Percentiles rank a stretch among this genome's conserved stretches.
Conservation (phyloP, 2,329 filamentous ascomycete species). For the Aureobasidium lini region DNA sequence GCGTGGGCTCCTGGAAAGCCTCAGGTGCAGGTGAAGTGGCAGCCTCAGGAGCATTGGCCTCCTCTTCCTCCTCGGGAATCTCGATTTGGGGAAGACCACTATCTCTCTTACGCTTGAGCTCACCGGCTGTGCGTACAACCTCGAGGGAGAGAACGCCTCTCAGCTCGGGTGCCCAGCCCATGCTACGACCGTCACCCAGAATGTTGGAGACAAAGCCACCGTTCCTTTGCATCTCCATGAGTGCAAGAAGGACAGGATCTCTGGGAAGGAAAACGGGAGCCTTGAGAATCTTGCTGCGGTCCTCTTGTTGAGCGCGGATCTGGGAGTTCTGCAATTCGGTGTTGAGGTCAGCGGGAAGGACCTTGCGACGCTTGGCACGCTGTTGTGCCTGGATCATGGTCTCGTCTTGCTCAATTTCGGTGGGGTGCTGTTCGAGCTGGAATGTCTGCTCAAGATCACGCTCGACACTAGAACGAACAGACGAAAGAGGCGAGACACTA, state of each 20-base stretch:
- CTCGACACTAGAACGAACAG: constrained; percentile 43
- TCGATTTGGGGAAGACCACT: constrained; percentile 77
- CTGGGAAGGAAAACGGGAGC: constrained; percentile 75
- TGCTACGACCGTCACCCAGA: constrained; percentile 70
- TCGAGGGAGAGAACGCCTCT: constrained; percentile 87
- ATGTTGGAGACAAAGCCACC: constrained; percentile 85
- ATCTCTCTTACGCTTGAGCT: constrained; percentile 90
- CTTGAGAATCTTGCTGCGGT: constrained; percentile 80
- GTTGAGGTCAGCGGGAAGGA: constrained; percentile 72
- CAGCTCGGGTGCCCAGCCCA: constrained; percentile 84
- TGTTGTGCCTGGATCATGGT: constrained; percentile 56
- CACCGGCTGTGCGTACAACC: constrained; percentile 64
- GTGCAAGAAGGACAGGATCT: constrained; percentile 75
- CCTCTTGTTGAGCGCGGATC: constrained; percentile 79
- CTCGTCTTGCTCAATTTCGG: constrained; percentile 41
- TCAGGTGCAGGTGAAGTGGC: constrained; percentile 18
- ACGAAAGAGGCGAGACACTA: constrained; percentile 48
- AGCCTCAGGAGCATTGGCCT: constrained; percentile 38
- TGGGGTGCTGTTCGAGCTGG: constrained; percentile 28
- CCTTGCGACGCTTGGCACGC: constrained; percentile 69
- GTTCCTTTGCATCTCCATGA: constrained; percentile 87
- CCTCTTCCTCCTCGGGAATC: constrained; percentile 52
- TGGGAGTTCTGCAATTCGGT: constrained; percentile 69
- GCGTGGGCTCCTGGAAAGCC: constrained; percentile 17
- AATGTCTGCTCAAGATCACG: constrained; percentile 59